Conservation (phyloP, 225 moss, liverwort and hornwort genomes). For the Pleurozium schreberi region DNA sequence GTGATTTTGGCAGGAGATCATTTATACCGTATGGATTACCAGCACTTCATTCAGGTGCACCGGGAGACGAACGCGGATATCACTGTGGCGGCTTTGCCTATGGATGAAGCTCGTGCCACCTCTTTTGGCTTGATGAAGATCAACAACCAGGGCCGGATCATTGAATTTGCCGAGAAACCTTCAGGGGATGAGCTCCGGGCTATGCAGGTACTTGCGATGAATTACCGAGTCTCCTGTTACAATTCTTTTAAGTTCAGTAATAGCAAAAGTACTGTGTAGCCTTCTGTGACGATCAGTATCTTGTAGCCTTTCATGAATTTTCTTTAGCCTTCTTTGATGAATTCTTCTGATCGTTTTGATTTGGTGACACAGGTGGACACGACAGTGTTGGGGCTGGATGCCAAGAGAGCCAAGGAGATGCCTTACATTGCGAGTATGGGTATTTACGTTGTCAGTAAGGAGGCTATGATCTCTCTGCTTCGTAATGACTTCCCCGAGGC, state of each 20-base stretch:
- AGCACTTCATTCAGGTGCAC: constrained; percentile 74
- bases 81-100: constrained; percentile 87
- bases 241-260: neutral
- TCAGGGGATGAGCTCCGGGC: constrained; percentile 63
- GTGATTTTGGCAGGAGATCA: constrained; percentile 93
- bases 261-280: neutral
- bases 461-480: constrained; percentile 78
- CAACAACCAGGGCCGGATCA: constrained; percentile 57
- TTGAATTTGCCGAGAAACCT: constrained; percentile 91
- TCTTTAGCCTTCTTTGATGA: neutral
- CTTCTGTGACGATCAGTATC: neutral
- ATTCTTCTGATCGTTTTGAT: neutral
- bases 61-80: constrained; percentile 90
- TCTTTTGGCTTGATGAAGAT: constrained; percentile 98
- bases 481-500: constrained; percentile 80
- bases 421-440: constrained; percentile 99
- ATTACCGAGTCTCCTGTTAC: neutral
- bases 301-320: no score
- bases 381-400: constrained; percentile 73
- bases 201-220: constrained; percentile 38
- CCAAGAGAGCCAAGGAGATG: constrained; percentile 67
- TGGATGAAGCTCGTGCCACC: constrained; percentile 89
- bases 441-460: constrained; percentile 95
- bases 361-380: constrained; percentile 52
- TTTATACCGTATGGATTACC: constrained; percentile 97